Base-by-base conservation (phyloP, 1,284 basidiomycete species). In the Rhodotorula sp. region DNA sequence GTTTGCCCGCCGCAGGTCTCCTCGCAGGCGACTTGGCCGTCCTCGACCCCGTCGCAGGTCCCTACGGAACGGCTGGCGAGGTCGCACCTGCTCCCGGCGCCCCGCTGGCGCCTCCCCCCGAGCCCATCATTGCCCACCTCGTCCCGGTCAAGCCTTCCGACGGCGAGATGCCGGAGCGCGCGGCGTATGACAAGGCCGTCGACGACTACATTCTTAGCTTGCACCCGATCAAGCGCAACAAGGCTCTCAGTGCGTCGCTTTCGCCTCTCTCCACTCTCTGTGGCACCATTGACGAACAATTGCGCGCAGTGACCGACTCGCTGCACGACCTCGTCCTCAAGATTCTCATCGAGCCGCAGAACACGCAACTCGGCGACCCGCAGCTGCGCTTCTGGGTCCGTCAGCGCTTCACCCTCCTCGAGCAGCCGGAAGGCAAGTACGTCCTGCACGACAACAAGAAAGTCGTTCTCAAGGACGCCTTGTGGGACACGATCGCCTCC, bases 341-440 rank as follows among this genome's bases (percentile, higher is more conserved):
- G 24, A 59, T 65, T 44, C 56, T 65, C 18, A 50, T n/a, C 9
- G 20, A 52, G 15, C 57, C 56, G 34, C n/a, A 44, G 11, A 24
- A 59, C 56, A 65, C 56, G 16, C 50, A 51, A 24, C 26, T 47
- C 15, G 63, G 63, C 50, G 51, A 52, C 30, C n/a, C 63, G 26
- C 63, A 65, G 48, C 24, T 53, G 24, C 63, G 63, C 50, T 65
- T 65, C 47, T 65, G 63, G 63, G 57, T 34, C 16, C 48, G 51
- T 2, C 57, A 52, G 30, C 57, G 63, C 30, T 59, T 65, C 40
- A 40, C n/a, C 18, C 47, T 64, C 55, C 47, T 52, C 34, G 16
- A 47, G 0, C n/a, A 26, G 20, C 34, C 62, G 16, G 60, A 53
- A 20, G 55, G 48, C 31, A 48, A 58, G 26, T 10, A 11, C 18